Conservation (phyloP, 306 rosid genomes). For the Vicia faba region DNA sequence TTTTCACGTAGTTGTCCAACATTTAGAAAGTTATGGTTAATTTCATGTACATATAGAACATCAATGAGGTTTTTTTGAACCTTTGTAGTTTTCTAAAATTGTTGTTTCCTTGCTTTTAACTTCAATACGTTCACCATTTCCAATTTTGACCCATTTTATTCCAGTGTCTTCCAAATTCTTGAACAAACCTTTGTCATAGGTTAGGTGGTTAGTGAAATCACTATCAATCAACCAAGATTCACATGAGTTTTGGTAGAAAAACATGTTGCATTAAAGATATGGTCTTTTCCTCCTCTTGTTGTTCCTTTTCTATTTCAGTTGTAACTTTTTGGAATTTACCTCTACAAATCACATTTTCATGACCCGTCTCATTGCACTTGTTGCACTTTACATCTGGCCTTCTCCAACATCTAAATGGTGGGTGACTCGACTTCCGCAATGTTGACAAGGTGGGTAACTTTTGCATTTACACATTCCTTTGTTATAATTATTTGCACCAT, state of each 20-base stretch:
- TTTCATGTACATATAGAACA: background rate
- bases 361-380: background rate
- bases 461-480: too few relatives aligned
- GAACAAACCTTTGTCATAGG: background rate
- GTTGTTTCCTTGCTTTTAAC: background rate
- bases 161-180: background rate
- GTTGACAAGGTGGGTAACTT: background rate
- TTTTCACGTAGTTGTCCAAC: too few relatives aligned
- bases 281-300: background rate
- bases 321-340: background rate
- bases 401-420: background rate
- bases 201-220: background rate
- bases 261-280: too few relatives aligned
- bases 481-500: background rate
- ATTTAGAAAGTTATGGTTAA: background rate
- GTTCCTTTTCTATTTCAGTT: background rate
- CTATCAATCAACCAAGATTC: background rate
- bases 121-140: background rate
- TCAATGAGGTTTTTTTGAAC: background rate
- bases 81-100: background rate
- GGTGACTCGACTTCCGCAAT: too few relatives aligned
- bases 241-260: background rate
- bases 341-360: background rate
- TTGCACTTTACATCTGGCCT: background rate
- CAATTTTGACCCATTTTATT: background rate